Evolutionary conservation across 371 early-diverging fungal species (phyloP).

Genomic region (Mucor sp.): DNA sequence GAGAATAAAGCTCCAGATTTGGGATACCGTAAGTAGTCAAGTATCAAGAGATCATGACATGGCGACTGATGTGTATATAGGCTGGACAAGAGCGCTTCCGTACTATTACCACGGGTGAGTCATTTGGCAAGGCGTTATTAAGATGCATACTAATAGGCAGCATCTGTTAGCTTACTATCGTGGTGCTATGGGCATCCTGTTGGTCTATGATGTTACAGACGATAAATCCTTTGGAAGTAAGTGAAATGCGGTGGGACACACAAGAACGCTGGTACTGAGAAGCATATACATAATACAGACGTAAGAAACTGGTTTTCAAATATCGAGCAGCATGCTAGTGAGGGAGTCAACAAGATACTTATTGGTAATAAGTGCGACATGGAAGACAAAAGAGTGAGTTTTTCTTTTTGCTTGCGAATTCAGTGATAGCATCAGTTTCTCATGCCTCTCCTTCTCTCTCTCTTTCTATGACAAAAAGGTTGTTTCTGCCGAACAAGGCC

Average conservation of each 20-base stretch:
- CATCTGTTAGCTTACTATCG: conserved; percentile 88
- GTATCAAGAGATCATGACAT: no score
- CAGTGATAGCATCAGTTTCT: conserved; percentile 85
- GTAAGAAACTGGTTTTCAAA: conserved; percentile 99
- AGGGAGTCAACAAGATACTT: conserved; percentile 97
- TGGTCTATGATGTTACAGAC: conserved; percentile 99
- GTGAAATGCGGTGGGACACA: conserved; percentile 3
- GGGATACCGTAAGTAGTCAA: no score
- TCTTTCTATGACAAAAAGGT: conserved; percentile 28
- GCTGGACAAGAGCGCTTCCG: conserved; percentile 99
- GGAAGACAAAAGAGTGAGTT: conserved; percentile 76
- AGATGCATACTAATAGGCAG: neutral
- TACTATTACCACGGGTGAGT: conserved; percentile 94
- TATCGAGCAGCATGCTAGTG: conserved; percentile 96
- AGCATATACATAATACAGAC: conserved; percentile 92
- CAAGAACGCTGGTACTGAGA: conserved; percentile 80
- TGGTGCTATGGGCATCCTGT: conserved; percentile 99
- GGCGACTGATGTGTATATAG: no score
- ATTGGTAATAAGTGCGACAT: conserved; percentile 99
- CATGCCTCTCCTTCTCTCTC: neutral
- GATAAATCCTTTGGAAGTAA: conserved; percentile 95
- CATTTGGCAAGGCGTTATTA: neutral
- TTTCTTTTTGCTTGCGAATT: neutral
- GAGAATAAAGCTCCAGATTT: conserved; percentile 99
- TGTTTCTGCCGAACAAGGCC: conserved; percentile 75